Evolutionary conservation across 2,329 filamentous ascomycete species (phyloP).

Genomic region (Coniochaeta hoffmannii): DNA sequence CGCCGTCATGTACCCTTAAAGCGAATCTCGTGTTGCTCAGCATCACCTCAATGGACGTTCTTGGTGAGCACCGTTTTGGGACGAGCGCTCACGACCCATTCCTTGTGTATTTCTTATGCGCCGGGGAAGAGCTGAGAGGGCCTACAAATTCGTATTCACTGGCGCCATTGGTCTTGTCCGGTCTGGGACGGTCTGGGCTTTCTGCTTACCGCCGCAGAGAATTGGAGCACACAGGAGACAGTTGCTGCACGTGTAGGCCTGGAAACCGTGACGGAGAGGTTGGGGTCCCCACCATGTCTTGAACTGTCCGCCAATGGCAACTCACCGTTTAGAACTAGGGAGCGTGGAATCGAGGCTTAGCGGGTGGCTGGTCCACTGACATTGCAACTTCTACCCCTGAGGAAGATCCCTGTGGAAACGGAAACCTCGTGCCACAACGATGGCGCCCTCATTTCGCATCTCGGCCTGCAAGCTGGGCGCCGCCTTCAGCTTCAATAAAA

Average conservation of each 20-base stretch:
- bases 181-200: neutral
- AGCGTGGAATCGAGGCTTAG: neutral
- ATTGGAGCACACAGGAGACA: neutral
- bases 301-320: neutral
- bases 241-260: neutral
- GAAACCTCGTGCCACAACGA: neutral
- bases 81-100: neutral
- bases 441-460: neutral
- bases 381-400: neutral
- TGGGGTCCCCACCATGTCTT: neutral
- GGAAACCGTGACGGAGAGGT: neutral
- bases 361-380: neutral
- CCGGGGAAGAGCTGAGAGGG: neutral
- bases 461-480: neutral
- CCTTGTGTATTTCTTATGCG: neutral
- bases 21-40: neutral
- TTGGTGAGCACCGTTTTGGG: neutral
- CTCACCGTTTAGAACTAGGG: neutral
- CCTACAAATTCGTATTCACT: neutral
- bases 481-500: slow-evolving; percentile 1
- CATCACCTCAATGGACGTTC: neutral
- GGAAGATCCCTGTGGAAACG: slow-evolving; percentile 3
- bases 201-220: neutral
- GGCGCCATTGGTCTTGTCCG: neutral
- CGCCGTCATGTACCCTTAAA: neutral